Base-by-base conservation (phyloP, 2,329 filamentous ascomycete genomes). In the Pezicula neosporulosa region DNA sequence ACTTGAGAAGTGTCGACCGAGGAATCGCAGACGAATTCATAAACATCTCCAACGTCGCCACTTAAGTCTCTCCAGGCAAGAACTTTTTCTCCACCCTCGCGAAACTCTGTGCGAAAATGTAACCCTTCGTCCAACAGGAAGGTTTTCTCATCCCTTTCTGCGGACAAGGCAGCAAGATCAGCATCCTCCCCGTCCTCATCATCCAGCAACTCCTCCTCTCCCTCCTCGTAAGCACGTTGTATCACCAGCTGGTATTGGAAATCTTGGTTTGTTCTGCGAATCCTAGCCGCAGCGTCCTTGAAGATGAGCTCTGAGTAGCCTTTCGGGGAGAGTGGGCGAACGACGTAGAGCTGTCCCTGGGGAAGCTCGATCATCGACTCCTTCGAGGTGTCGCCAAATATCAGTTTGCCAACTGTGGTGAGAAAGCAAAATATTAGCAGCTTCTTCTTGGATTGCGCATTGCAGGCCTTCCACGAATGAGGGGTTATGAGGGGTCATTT, bases 241-340 rank as follows among this genome's bases (percentile, higher is more conserved):
- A 97, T 83, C 38, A 97, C 93, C 12, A 99, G 89, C 70, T 99
- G 94, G 69, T 97, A 99, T 65, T 99, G 92, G 65, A 89, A 97
- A 49, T 97, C 91, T 68, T 96, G 92, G 18, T 89, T 92, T 15
- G 94, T 97, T 57, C 90, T 85, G 58, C 95, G 87, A 65, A 99
- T 95, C 57, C 87, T 90, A 48, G 93, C 90, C 44, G 90, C 89
- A 37, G 91, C 88, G 83, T 99, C 94, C 71, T 94, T 96, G 80
- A 97, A 99, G 72, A 99, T 96, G 67, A 97, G 90, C 72, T 99
- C 94, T 1, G 93, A 97, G 70, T 97, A 97, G 59, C 94, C 94
- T 71, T 99, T 99, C 51, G 93, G 91, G 7, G 93, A 97, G 46
- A 90, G 82, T 10, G 94, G 94, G 63, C 94, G 89, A 63, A 99